phyloP scores from a whole-genome alignment of 2,329 filamentous ascomycete species.

The Metarhizium brunneum region DNA sequence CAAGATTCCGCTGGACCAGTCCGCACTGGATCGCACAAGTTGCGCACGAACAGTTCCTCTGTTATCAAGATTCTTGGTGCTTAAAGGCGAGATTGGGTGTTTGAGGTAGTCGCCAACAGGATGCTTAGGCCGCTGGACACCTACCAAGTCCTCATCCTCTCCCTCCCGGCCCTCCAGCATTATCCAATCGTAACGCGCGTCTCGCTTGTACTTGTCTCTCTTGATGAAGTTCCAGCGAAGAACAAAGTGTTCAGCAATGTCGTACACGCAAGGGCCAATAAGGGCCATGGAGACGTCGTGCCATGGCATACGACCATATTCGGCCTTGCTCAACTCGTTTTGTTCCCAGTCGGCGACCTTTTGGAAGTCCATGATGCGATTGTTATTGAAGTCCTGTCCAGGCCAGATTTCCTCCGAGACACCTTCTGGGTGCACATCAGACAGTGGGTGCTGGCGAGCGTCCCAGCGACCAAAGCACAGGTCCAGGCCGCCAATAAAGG shows the following conservation, averaged over 20 bases:
- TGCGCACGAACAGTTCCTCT: slow-evolving; percentile 75
- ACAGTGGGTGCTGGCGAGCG: slow-evolving; percentile 69
- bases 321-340: slow-evolving; percentile 84
- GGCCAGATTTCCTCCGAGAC: slow-evolving; percentile 81
- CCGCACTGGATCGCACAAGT: slow-evolving; percentile 77
- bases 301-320: slow-evolving; percentile 96
- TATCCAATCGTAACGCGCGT: slow-evolving; percentile 76
- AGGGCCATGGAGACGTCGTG: slow-evolving; percentile 90
- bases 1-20: slow-evolving; percentile 90
- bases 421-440: slow-evolving; percentile 80
- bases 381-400: slow-evolving; percentile 97
- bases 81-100: slow-evolving; percentile 66
- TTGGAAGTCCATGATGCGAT: slow-evolving; percentile 91
- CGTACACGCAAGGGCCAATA: slow-evolving; percentile 82
- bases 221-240: slow-evolving; percentile 96
- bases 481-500: slow-evolving; percentile 91
- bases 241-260: slow-evolving; percentile 93
- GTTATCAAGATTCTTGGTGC: slow-evolving; percentile 51
- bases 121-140: slow-evolving; percentile 80
- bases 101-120: slow-evolving; percentile 81
- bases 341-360: slow-evolving; percentile 85
- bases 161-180: slow-evolving; percentile 66
- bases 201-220: slow-evolving; percentile 94
- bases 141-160: slow-evolving; percentile 75
- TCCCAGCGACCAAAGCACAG: slow-evolving; percentile 97